Evolutionary conservation across 805 yeast species (phyloP).

Genomic region (Ogataea paradorogensis): DNA sequence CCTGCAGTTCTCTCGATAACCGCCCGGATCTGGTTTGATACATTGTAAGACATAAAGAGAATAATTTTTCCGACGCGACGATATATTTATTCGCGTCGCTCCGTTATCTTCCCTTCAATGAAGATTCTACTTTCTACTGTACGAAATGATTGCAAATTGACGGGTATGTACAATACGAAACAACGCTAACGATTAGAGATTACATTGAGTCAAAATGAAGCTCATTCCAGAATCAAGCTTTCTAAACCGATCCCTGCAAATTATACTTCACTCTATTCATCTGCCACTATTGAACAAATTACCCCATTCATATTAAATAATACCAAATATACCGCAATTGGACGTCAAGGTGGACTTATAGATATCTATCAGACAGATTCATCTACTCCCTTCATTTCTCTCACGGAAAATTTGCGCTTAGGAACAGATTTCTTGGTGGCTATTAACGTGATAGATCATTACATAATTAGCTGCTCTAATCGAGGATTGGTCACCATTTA

Average conservation of each 20-base stretch:
- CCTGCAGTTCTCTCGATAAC: constrained; percentile 70
- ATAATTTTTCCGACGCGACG: constrained; percentile 9
- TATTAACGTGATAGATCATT: constrained; percentile 16
- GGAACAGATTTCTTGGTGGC: constrained; percentile 23
- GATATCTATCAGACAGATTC: constrained; percentile 16
- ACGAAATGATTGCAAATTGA: constrained; percentile 18
- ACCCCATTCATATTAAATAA: constrained; percentile 7
- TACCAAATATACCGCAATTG: constrained; percentile 15
- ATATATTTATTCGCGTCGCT: constrained; percentile 6
- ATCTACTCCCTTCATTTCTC: constrained; percentile 10
- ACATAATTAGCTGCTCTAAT: constrained; percentile 24
- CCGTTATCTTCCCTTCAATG: constrained; percentile 15
- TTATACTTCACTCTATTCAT: constrained; percentile 7
- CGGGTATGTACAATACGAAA: constrained; percentile 16
- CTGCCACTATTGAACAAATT: constrained; percentile 19
- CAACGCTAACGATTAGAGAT: constrained; percentile 13
- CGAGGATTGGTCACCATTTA: constrained; percentile 24
- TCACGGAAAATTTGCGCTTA: constrained; percentile 17
- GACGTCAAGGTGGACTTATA: constrained; percentile 20
- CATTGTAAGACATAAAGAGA: not conserved
- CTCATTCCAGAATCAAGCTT: constrained; percentile 5
- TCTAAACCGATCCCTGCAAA: constrained; percentile 3
- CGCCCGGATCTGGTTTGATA: constrained; percentile 38
- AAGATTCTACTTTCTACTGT: constrained; percentile 23
- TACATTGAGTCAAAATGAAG: constrained; percentile 5